phyloP scores from a whole-genome alignment of 2,329 filamentous ascomycete species.

The Pyrenochaeta sp. region DNA sequence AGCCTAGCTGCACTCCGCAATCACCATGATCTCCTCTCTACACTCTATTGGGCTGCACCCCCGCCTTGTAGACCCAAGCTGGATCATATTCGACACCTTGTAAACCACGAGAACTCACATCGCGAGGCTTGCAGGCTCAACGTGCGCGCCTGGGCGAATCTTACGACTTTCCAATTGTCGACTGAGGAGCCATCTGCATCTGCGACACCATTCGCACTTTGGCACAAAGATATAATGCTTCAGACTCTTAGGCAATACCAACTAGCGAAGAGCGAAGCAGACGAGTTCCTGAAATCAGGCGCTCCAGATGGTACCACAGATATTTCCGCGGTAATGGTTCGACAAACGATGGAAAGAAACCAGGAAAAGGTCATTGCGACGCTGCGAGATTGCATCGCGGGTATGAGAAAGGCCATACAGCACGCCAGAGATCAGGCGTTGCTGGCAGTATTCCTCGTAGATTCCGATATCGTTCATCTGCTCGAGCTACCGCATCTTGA shows the following conservation, averaged over 20 bases:
- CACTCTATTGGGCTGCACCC: constrained; percentile 66
- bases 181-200: constrained; percentile 57
- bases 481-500: constrained; percentile 63
- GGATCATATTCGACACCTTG: constrained; percentile 61
- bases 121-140: constrained; percentile 67
- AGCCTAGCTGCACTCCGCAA: constrained; percentile 67
- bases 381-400: constrained; percentile 61
- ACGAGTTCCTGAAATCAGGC: constrained; percentile 58
- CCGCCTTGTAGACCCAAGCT: constrained; percentile 62
- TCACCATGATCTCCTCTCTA: constrained; percentile 68
- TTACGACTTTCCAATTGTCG: constrained; percentile 65
- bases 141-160: constrained; percentile 65
- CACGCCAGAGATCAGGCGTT: constrained; percentile 51
- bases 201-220: constrained; percentile 60
- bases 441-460: constrained; percentile 54
- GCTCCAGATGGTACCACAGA: constrained; percentile 46
- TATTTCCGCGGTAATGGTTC: constrained; percentile 58
- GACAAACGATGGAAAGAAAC: constrained; percentile 63
- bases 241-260: constrained; percentile 64
- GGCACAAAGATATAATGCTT: constrained; percentile 63
- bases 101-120: constrained; percentile 66
- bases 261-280: constrained; percentile 65
- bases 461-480: constrained; percentile 55
- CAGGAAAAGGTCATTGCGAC: constrained; percentile 66
- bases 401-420: constrained; percentile 60